Conservation (phyloP, 208 protist species). For the Balamuthia mandrillaris region DNA sequence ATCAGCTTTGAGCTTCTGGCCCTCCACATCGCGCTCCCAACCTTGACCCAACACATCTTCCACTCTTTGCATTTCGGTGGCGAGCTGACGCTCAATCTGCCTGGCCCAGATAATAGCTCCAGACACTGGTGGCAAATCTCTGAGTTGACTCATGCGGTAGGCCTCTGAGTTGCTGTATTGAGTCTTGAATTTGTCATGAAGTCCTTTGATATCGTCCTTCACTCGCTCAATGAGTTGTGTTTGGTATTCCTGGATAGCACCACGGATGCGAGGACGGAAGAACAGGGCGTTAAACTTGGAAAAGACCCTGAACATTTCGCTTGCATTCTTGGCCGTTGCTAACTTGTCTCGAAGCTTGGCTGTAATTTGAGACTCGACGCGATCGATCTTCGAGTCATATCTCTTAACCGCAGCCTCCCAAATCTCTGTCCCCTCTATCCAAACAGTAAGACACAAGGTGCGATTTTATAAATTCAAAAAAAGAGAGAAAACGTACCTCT, state of each 20-base stretch:
- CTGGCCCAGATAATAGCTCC: slow-evolving; percentile 79
- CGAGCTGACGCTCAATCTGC: slow-evolving; percentile 78
- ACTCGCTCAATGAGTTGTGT: slow-evolving; percentile 71
- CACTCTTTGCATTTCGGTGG: slow-evolving; percentile 73
- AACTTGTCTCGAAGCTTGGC: slow-evolving; percentile 70
- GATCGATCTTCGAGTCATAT: slow-evolving; percentile 71
- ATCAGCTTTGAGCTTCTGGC: slow-evolving; percentile 71
- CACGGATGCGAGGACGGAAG: slow-evolving; percentile 68
- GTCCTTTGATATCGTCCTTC: slow-evolving; percentile 76
- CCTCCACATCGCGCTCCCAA: slow-evolving; percentile 77
- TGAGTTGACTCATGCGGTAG: slow-evolving; percentile 62
- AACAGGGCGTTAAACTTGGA: slow-evolving; percentile 80
- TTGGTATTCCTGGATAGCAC: slow-evolving; percentile 77
- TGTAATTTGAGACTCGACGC: slow-evolving; percentile 76
- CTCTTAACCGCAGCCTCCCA: slow-evolving; percentile 60
- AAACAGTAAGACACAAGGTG: slow-evolving; percentile 1
- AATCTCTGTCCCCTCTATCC: slow-evolving; percentile 53
- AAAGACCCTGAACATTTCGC: slow-evolving; percentile 85
- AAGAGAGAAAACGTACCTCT: not conserved
- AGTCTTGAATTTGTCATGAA: slow-evolving; percentile 78
- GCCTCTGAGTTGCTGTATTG: slow-evolving; percentile 72
- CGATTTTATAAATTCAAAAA: not conserved
- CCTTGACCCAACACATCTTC: slow-evolving; percentile 74
- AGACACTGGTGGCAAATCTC: slow-evolving; percentile 76
- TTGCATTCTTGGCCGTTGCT: slow-evolving; percentile 70